A percentile compares a stretch with the other conserved stretches of the same genome.
These are phyloP conservation scores for Talaromyces borbonicus DNA, from an alignment of 495 filamentous ascomycete genomes.

Conservation along the genomic window DNA sequence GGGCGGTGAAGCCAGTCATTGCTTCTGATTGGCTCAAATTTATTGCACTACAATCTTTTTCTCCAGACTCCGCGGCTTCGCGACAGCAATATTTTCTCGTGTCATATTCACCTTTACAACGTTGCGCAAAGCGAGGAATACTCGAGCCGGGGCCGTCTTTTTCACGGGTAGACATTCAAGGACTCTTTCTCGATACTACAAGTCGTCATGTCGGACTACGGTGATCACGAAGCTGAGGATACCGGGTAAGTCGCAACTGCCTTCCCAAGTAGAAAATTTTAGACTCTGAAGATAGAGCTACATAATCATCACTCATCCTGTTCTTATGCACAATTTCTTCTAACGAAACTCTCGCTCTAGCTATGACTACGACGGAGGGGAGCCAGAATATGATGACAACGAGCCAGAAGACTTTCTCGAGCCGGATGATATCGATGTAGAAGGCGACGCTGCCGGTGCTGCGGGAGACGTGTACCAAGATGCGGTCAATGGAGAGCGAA, in stretches of 20 bases:
- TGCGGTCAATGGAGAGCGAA: constrained; percentile 41
- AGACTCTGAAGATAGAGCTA: not conserved
- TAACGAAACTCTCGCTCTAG: constrained; percentile 18
- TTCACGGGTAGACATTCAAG: too few relatives aligned
- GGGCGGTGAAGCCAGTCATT: constrained; percentile 1
- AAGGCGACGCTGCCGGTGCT: constrained; percentile 28
- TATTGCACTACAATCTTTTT: constrained; percentile 3
- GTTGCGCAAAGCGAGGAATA: too few relatives aligned
- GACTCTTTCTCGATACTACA: not conserved
- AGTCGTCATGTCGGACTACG: constrained; percentile 77
- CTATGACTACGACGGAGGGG: constrained; percentile 45
- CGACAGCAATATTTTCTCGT: not conserved
- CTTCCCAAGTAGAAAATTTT: not conserved
- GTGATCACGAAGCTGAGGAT: constrained; percentile 56
- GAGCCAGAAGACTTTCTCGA: constrained; percentile 48
- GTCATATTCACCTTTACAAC: too few relatives aligned
- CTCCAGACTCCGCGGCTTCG: not conserved
- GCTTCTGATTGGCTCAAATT: not conserved
- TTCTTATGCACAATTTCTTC: constrained; percentile 11
- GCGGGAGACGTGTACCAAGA: constrained; percentile 44
- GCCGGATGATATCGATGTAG: constrained; percentile 30
- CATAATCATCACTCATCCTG: not conserved
- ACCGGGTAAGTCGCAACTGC: constrained; percentile 21
- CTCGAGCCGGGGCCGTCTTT: too few relatives aligned
- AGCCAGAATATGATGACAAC: constrained; percentile 57